Base-by-base conservation (phyloP, 148 eudicot species). In the Tetragonia tetragonoides region DNA sequence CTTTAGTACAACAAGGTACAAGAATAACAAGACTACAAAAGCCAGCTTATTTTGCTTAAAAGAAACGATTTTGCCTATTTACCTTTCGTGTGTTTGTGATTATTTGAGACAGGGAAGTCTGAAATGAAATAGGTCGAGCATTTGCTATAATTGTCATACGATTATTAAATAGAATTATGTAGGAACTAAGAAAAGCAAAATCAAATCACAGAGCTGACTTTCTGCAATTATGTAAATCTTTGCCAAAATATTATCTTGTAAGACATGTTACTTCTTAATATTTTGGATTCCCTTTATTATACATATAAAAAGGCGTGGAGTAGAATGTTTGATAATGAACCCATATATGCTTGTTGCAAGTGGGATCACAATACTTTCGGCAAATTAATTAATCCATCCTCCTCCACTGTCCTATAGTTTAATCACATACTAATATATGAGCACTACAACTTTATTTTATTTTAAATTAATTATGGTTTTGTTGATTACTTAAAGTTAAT, bases 331-430 rank as follows among this genome's bases (percentile, higher is more conserved):
- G 42, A 56, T 66, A 10, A 79, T 60, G 63, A 75, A 80, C 60
- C 78, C 69, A 80, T 80, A 80, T 75, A 75, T 75, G 49, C 78
- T 68, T 46, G 21, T 60, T 60, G 60, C 41, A 59, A 68, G 68
- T 74, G 77, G 56, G 76, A 47, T 53, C 51, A 70, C 68, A 70
- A 44, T 17, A 72, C 76, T 72, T 59, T 68, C 67, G 80, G 80
- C 80, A 77, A 8, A 69, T 44, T 28, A 49, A 2, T 24, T 47
- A 64, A 41, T 15, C 40, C 44, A 18, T 65, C 40, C 34, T 71
- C 17, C 16, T 11, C 57, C 8, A 74, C 80, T 78, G 44, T 56
- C 24, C 47, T 44, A 16, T 23, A 21, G 8, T 49, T n/a, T 69
- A 69, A 68, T 67, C 14, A 68, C 7, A 39, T 1, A 15, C 10